A percentile compares a stretch with the other conserved stretches of the same genome.
Conservation (phyloP, 305 asterid species). For the Stenogyne calaminthoides region DNA sequence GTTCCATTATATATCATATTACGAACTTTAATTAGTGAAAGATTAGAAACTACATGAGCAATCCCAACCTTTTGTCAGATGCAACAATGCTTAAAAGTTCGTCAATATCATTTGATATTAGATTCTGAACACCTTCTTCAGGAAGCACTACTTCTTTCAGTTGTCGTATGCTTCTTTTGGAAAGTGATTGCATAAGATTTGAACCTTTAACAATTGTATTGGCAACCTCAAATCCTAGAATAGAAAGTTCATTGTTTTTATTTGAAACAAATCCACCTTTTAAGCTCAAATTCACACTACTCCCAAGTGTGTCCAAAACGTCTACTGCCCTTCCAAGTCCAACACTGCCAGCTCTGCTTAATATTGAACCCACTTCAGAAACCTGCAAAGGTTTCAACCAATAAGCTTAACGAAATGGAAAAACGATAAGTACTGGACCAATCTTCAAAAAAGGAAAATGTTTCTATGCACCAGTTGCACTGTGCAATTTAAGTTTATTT, state of each 20-base stretch:
- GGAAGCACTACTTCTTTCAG: conserved; percentile 65
- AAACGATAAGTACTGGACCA: background rate
- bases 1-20: conserved; percentile 13
- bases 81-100: conserved; percentile 70
- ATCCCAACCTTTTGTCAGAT: conserved; percentile 64
- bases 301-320: conserved; percentile 71
- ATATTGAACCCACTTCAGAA: conserved; percentile 55
- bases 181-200: conserved; percentile 66
- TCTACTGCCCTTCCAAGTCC: conserved; percentile 68
- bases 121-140: conserved; percentile 61
- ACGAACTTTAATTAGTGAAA: background rate
- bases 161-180: conserved; percentile 53
- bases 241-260: conserved; percentile 63
- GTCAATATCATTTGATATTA: conserved; percentile 59
- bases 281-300: conserved; percentile 60
- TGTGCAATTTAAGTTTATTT: too few species aligned
- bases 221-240: conserved; percentile 78
- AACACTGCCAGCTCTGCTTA: conserved; percentile 59
- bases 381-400: conserved; percentile 43
- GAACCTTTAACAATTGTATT: conserved; percentile 81
- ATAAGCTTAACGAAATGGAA: background rate
- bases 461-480: too few species aligned
- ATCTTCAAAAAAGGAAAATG: background rate
- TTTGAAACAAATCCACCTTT: conserved; percentile 55
- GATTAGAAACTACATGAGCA: conserved; percentile 1